Evolutionary conservation across 2,329 filamentous ascomycete genomes (phyloP).

Genomic region (Neopestalotiopsis clavispora): DNA sequence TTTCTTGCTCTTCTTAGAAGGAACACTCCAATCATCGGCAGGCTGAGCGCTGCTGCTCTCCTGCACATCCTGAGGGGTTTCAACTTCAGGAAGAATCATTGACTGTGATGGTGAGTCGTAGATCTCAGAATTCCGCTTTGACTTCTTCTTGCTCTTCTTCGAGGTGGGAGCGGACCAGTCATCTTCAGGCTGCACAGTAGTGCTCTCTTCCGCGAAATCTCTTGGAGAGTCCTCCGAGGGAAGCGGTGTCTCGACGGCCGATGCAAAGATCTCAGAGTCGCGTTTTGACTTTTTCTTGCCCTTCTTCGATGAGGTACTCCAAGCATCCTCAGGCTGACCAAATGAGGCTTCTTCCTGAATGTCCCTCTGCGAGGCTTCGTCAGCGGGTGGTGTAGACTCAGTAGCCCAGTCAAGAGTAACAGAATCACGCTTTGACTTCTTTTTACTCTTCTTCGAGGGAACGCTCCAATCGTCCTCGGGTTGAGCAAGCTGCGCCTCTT

Average conservation of each 20-base stretch:
- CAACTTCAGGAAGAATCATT: conserved; percentile 5
- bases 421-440: conserved; percentile 36
- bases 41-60: background rate
- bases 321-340: conserved; percentile 25
- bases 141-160: conserved; percentile 52
- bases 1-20: conserved; percentile 36
- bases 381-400: conserved; percentile 26
- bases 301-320: conserved; percentile 30
- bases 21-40: conserved; percentile 30
- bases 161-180: conserved; percentile 30
- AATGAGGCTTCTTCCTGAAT: background rate
- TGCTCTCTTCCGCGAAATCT: conserved; percentile 16
- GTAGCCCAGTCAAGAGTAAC: conserved; percentile 35
- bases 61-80: background rate
- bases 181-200: conserved; percentile 21
- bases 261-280: conserved; percentile 35
- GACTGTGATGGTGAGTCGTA: conserved; percentile 20
- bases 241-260: conserved; percentile 28
- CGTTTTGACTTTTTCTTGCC: conserved; percentile 39
- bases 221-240: conserved; percentile 37
- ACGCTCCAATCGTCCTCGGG: conserved; percentile 27
- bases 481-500: background rate
- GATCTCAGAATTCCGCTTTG: conserved; percentile 38
- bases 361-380: conserved; percentile 38
- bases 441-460: conserved; percentile 33